Evolutionary conservation across 2,329 filamentous ascomycete species (phyloP).

Genomic region (Lizonia empirigonia): DNA sequence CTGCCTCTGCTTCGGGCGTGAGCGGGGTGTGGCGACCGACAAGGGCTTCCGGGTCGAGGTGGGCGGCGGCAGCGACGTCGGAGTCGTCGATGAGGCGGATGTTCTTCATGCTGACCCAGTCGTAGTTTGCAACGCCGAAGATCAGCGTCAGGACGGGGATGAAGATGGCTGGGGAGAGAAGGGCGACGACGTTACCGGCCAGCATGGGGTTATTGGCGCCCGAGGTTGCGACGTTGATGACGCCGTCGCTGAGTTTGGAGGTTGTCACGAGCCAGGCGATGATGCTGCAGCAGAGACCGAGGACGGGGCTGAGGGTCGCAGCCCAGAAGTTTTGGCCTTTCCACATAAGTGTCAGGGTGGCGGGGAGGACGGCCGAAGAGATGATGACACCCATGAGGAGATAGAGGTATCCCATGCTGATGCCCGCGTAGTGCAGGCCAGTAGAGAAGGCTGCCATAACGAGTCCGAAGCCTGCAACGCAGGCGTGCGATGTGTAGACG

Average conservation of each 20-base stretch:
- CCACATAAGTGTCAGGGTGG: slow-evolving; percentile 81
- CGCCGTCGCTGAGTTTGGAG: slow-evolving; percentile 39
- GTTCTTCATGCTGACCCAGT: slow-evolving; percentile 79
- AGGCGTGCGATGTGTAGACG: slow-evolving; percentile 77
- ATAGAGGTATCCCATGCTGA: slow-evolving; percentile 80
- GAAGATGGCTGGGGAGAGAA: slow-evolving; percentile 76
- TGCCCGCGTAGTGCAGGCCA: slow-evolving; percentile 59
- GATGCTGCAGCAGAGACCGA: slow-evolving; percentile 71
- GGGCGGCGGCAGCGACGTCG: slow-evolving; percentile 67
- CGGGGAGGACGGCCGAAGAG: slow-evolving; percentile 80
- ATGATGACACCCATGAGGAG: slow-evolving; percentile 92
- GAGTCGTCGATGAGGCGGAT: slow-evolving; percentile 81
- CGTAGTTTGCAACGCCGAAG: slow-evolving; percentile 76
- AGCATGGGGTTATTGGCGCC: slow-evolving; percentile 82
- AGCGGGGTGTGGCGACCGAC: slow-evolving; percentile 48
- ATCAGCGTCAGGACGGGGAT: slow-evolving; percentile 74
- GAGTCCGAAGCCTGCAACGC: slow-evolving; percentile 75
- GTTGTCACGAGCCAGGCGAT: slow-evolving; percentile 53
- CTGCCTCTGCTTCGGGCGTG: slow-evolving; percentile 38
- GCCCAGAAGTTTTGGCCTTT: slow-evolving; percentile 77
- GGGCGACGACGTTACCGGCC: slow-evolving; percentile 80
- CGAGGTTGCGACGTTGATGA: slow-evolving; percentile 49
- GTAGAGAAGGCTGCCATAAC: slow-evolving; percentile 80
- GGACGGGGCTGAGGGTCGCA: slow-evolving; percentile 68
- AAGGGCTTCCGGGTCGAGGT: slow-evolving; percentile 66